Base-by-base conservation (phyloP, 768 basidiomycete genomes). In the Floccularia luteovirens region DNA sequence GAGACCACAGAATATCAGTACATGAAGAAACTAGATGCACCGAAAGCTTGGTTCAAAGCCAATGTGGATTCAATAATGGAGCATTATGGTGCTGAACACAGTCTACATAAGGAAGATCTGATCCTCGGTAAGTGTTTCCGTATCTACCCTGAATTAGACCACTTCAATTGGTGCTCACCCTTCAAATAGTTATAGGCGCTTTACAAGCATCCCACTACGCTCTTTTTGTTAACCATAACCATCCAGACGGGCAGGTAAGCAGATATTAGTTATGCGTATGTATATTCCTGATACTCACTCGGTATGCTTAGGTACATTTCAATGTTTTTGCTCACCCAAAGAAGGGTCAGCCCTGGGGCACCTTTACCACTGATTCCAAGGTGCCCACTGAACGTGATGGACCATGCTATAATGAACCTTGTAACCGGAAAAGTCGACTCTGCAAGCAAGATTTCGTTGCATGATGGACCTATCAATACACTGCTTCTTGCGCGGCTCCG, bases 1-100 rank as follows among this genome's bases (percentile, higher is more conserved):
- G 88, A 90, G 52, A 67, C 76, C 30, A 82, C 79, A 21, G 64
- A 77, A 44, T 85, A 85, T 56, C 70, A 68, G 13, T 87, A 82
- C 48, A 66, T 88, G 45, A 72, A 79, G 40, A 67, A 70, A 28
- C 48, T 84, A 33, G 71, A 76, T 4, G 72, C 77, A 7, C 76
- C 86, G 0, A 80, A 75, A 50, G 70, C 62, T 43, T 91, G 88
- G 83, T 82, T 91, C 58, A 74, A 72, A 42, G 68, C 71, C 3
- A 81, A 90, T 48, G 74, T 78, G 19, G 72, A 84, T 42, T 53
- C 63, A 16, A 78, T 91, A 46, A 49, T 88, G 60, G 55, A 71
- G 31, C 56, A 72, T 13, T 88, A 73, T 54, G 75, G 67, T 4
- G 12, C 50, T 24, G 46, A 54, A 34, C 72, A 75, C 46, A 61